These are phyloP conservation scores for Aureococcus anophagefferens DNA, from an alignment of 108 stramenopile genomes.

Conservation along the genomic window DNA sequence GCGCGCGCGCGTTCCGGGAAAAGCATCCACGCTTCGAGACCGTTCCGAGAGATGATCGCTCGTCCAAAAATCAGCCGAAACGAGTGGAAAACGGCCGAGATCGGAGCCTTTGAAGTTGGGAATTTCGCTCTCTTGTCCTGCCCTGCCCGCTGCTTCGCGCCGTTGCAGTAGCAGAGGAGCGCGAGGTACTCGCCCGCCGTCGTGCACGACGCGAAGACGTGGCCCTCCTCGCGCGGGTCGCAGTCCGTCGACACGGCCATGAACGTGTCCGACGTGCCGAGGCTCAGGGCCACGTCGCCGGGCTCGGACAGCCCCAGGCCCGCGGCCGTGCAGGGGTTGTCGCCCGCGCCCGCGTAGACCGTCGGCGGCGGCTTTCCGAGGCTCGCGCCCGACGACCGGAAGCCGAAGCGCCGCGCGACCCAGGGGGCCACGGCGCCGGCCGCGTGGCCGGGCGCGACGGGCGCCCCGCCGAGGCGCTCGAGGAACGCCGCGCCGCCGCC, in stretches of 20 bases:
- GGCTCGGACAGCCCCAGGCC: not conserved
- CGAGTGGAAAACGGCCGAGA: too few species aligned
- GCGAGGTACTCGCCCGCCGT: conserved; percentile 16
- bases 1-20: too few species aligned
- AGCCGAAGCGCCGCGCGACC: not conserved
- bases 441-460: not conserved
- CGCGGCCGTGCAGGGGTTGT: not conserved
- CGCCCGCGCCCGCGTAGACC: not conserved
- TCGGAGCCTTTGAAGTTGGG: too few species aligned
- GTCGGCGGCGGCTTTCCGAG: too few species aligned
- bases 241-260: conserved; percentile 21
- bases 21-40: too few species aligned
- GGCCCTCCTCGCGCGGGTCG: conserved; percentile 19
- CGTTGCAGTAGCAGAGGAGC: conserved; percentile 38
- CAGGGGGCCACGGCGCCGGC: not conserved
- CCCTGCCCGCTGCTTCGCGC: conserved; percentile 6
- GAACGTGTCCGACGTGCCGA: conserved; percentile 30
- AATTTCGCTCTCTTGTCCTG: too few species aligned
- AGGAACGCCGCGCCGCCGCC: not conserved
- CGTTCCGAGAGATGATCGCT: too few species aligned
- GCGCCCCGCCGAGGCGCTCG: not conserved
- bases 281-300: conserved; percentile 20
- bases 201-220: conserved; percentile 25
- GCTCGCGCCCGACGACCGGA: not conserved
- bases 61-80: too few species aligned